Base-by-base conservation (phyloP, 345 rosid species). In the Chamaenerion angustifolium region DNA sequence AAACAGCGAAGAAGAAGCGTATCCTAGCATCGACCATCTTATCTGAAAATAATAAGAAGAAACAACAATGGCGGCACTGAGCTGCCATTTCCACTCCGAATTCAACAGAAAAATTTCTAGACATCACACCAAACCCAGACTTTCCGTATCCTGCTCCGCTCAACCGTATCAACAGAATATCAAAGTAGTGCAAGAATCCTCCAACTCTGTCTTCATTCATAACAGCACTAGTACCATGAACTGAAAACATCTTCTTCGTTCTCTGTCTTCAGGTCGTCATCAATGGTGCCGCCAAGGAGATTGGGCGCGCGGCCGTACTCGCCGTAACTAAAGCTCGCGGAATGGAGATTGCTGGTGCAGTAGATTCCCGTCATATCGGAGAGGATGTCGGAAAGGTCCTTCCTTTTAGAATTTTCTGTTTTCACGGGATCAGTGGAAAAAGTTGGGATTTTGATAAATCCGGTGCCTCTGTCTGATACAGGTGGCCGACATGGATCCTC, bases 271-370 rank as follows among this genome's bases (percentile, higher is more conserved):
- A 83, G 94, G 95, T 90, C 10, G 66, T 83, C 25, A 63, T 90
- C 55, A 81, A 83, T 68, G 95, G 98, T 65, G 95, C 95, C 45
- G 85, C 95, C 47, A 86, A 90, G 72, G 94, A 90, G 59, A 83
- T 90, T 56, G 98, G 95, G 49, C 61, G 87, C 62, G 93, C 93
- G 4, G 98, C 95, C 6, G 92, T 76, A n/a, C 56, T 76, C 53
- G 93, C 95, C 52, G 81, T 86, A 40, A 83, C 82, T 23, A 90
- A 67, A 63, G 94, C 96, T 49, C 69, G 93, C 70, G 98, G 98
- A 46, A 78, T 90, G 95, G 94, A 90, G 69, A 74, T 92, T 12
- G 95, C 93, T 40, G 93, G 96, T 45, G 96, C 96, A 1, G 82
- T 87, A 12, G 98, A 92, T 58, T 64, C 83, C 52, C 86, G 57